A percentile compares a stretch with the other conserved stretches of the same genome.
phyloP scores from a whole-genome alignment of 371 early-diverging fungal genomes.

The Lichtheimia ornata region DNA sequence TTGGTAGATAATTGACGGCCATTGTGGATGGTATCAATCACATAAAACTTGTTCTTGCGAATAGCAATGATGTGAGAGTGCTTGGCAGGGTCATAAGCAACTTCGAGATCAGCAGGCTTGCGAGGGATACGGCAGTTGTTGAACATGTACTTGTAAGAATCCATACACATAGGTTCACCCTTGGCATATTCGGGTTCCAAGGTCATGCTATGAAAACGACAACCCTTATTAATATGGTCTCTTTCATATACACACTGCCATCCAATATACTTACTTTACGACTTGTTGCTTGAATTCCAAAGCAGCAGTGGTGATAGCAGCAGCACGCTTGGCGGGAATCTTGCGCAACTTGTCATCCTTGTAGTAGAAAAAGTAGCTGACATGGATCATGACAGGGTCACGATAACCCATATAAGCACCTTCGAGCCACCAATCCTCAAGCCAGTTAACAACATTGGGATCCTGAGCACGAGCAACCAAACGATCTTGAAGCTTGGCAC shows the following conservation, averaged over 20 bases:
- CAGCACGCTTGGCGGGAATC: constrained; percentile 83
- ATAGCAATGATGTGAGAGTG: constrained; percentile 87
- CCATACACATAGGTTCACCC: constrained; percentile 82
- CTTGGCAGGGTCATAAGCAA: constrained; percentile 70
- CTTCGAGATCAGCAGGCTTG: constrained; percentile 81
- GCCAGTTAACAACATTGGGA: constrained; percentile 79
- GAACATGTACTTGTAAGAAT: constrained; percentile 95
- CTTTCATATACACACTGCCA: neutral
- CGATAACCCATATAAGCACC: constrained; percentile 93
- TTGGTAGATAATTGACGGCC: constrained; percentile 81
- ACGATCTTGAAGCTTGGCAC: constrained; percentile 83
- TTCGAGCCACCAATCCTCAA: constrained; percentile 96
- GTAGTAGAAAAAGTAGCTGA: constrained; percentile 83
- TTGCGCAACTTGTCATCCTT: constrained; percentile 82
- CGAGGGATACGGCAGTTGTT: constrained; percentile 92
- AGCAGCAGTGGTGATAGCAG: constrained; percentile 85
- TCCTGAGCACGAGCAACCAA: constrained; percentile 69
- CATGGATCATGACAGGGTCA: constrained; percentile 91
- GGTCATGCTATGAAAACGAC: constrained; percentile 49
- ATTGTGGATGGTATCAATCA: constrained; percentile 71
- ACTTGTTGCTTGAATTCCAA: constrained; percentile 84
- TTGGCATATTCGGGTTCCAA: constrained; percentile 87
- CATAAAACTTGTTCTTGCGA: constrained; percentile 90
- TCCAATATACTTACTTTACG: constrained; percentile 50
- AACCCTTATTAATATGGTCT: constrained; percentile 6